phyloP scores from a whole-genome alignment of 192 early-diverging fungal species.

The Geosiphon pyriformis region DNA sequence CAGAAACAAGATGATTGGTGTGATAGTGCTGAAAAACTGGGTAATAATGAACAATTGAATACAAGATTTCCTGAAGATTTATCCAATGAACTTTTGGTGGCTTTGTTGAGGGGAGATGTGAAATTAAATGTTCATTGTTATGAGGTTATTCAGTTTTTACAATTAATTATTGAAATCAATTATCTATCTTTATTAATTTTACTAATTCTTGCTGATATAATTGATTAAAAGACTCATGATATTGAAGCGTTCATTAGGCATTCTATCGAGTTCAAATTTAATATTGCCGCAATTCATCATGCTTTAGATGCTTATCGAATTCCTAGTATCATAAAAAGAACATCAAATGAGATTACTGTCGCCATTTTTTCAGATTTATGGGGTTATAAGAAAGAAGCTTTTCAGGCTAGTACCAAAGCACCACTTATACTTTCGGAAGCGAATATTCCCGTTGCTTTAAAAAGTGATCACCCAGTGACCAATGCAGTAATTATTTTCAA shows the following conservation, averaged over 20 bases:
- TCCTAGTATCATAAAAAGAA: constrained; percentile 54
- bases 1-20: constrained; percentile 64
- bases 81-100: constrained; percentile 54
- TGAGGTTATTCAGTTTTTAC: constrained; percentile 29
- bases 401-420: constrained; percentile 51
- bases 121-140: constrained; percentile 70
- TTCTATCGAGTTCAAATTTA: constrained; percentile 69
- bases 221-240: constrained; percentile 43
- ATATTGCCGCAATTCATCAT: constrained; percentile 71
- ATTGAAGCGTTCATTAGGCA: constrained; percentile 69
- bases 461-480: constrained; percentile 73
- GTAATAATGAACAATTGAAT: constrained; percentile 37
- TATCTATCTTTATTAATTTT: background rate
- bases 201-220: no score
- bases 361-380: constrained; percentile 65
- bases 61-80: constrained; percentile 57
- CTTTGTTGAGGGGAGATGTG: constrained; percentile 63
- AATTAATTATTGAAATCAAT: background rate
- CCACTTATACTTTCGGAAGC: constrained; percentile 59
- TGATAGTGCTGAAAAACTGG: constrained; percentile 22
- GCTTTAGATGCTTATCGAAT: constrained; percentile 72
- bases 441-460: constrained; percentile 69
- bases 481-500: constrained; percentile 43
- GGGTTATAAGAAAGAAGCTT: constrained; percentile 78
- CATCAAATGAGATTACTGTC: constrained; percentile 55